Base-by-base conservation (phyloP, 306 rosid species). In the Pyrus bretschneideri region DNA sequence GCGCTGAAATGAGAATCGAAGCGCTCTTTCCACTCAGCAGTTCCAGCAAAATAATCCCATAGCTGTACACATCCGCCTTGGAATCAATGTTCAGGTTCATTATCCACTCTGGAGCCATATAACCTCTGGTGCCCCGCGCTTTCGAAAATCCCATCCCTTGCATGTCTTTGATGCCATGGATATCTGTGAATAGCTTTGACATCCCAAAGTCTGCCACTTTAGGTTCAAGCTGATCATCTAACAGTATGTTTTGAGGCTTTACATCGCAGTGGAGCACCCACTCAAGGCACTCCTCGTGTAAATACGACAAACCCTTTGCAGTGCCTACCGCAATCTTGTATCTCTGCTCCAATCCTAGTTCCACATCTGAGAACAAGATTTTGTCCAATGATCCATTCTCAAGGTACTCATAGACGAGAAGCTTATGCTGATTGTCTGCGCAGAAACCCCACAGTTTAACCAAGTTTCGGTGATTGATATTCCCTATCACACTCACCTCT, bases 71-170 rank as follows among this genome's bases (percentile, higher is more conserved):
- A 22, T 86, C 89, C 0, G 83, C 87, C 67, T 80, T 86, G 9
- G 87, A 79, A 61, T 81, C 83, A 15, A 86, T 83, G 25, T 59
- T 78, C 23, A 86, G 69, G 22, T 81, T 86, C 80, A 66, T 76
- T 83, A 81, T 81, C 89, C 89, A 86, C 69, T 86, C 83, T 0
- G 89, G 89, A 6, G 89, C 89, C 57, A 86, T 71, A 55, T 80
- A 86, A 0, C 89, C 87, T 61, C 86, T 71, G 4, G 89, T 86
- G 2, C 89, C 89, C 46, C 89, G 29, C 12, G 80, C 83, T n/a
- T 67, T 73, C 0, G 89, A 83, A 59, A 86, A 83, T 35, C 81
- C 85, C 0, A 10, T 72, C n/a, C 65, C 81, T 0, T 68, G 17
- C 3, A 57, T 35, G 40, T 81, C 88, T 49, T 52, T 59, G 61